A percentile compares a stretch with the other conserved stretches of the same genome.
phyloP scores from a whole-genome alignment of 495 filamentous ascomycete species.

The Aspergillus ellipticus region DNA sequence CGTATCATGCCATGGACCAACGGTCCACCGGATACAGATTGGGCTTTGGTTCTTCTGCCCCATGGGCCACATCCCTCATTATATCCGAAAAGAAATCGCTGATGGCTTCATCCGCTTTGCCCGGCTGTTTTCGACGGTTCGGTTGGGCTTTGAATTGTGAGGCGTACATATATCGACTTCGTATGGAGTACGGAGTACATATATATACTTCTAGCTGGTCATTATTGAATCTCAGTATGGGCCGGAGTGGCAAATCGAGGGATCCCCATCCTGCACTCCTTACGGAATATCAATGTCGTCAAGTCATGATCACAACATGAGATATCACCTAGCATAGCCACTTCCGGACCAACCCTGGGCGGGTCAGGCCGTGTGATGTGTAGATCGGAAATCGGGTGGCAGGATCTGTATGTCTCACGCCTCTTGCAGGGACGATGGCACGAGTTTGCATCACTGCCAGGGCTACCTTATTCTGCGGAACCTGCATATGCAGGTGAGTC shows the following conservation, averaged over 20 bases:
- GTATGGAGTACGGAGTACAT: too few species aligned
- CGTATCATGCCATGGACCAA: neutral
- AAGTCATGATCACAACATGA: too few species aligned
- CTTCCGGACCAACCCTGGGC: neutral
- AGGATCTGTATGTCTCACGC: neutral
- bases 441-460: neutral
- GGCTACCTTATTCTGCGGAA: neutral
- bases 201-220: too few species aligned
- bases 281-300: too few species aligned
- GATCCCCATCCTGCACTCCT: too few species aligned
- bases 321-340: neutral
- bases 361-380: neutral
- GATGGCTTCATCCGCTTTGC: slow-evolving; percentile 28
- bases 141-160: slow-evolving; percentile 27
- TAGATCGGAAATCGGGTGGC: neutral
- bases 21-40: slow-evolving; percentile 42
- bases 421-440: neutral
- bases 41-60: slow-evolving; percentile 40
- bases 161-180: slow-evolving; percentile 22
- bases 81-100: slow-evolving; percentile 41
- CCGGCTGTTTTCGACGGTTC: slow-evolving; percentile 14
- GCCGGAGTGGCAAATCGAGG: too few species aligned
- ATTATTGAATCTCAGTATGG: too few species aligned
- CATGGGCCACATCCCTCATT: slow-evolving; percentile 50
- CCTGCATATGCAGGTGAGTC: slow-evolving; percentile 1